Conservation (phyloP, 768 basidiomycete genomes). For the Agaricus subrufescens region DNA sequence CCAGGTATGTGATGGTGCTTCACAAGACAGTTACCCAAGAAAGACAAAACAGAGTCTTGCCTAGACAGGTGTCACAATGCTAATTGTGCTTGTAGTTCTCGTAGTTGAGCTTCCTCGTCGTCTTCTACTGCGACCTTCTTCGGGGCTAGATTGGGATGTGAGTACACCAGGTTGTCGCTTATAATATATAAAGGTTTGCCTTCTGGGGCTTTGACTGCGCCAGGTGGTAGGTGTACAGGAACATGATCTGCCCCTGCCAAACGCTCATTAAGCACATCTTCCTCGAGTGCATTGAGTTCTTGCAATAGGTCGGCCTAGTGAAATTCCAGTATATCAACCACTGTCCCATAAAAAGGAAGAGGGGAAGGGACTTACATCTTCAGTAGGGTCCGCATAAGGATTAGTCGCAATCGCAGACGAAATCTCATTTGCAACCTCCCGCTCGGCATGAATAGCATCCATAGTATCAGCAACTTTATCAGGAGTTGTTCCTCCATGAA, state of each 20-base stretch:
- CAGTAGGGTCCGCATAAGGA: slow-evolving; percentile 44
- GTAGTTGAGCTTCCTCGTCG: slow-evolving; percentile 89
- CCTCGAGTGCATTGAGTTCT: slow-evolving; percentile 84
- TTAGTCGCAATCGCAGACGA: slow-evolving; percentile 83
- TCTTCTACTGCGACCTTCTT: slow-evolving; percentile 54
- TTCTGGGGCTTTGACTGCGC: slow-evolving; percentile 41
- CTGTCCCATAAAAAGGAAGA: slow-evolving; percentile 6
- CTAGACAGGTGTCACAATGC: slow-evolving; percentile 55
- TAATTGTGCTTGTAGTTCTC: slow-evolving; percentile 81
- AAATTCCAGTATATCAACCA: not conserved
- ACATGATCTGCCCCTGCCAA: slow-evolving; percentile 85
- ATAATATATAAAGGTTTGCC: slow-evolving; percentile 34
- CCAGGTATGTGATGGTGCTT: slow-evolving; percentile 13
- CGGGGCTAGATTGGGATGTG: slow-evolving; percentile 10
- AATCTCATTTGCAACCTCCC: slow-evolving; percentile 90
- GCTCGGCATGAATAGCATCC: slow-evolving; percentile 83
- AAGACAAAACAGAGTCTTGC: not conserved
- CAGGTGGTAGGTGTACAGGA: slow-evolving; percentile 78
- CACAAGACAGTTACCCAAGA: not conserved
- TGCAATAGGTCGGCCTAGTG: slow-evolving; percentile 68
- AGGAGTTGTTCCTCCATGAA: slow-evolving; percentile 87
- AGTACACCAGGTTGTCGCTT: not conserved
- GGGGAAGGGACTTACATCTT: slow-evolving; percentile 55
- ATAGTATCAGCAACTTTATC: slow-evolving; percentile 90
- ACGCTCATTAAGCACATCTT: slow-evolving; percentile 82